These are phyloP conservation scores for Xylaria sp. DNA, from an alignment of 2,329 filamentous ascomycete species.

Conservation along the genomic window DNA sequence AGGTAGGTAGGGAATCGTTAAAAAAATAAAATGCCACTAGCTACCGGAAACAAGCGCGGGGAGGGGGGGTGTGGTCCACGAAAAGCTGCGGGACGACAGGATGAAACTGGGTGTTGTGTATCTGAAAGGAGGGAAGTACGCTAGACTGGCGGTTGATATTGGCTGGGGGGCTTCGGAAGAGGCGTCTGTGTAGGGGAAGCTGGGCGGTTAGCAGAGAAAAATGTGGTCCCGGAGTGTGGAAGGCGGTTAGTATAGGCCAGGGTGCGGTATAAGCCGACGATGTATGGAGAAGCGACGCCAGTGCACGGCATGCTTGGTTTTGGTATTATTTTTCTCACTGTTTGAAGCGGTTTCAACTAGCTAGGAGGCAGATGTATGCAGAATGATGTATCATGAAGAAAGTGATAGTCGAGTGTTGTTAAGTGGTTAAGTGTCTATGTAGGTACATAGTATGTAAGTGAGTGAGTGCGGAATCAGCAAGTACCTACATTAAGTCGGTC, in stretches of 20 bases:
- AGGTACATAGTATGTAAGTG: background rate
- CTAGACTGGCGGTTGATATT: conserved; percentile 45
- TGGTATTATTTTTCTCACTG: background rate
- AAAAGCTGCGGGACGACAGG: conserved; percentile 33
- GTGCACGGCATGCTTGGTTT: background rate
- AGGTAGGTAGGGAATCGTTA: no score
- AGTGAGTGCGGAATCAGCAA: background rate
- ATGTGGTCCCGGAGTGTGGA: conserved; percentile 13
- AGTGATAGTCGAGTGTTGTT: background rate
- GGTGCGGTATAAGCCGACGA: background rate
- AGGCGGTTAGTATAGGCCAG: conserved; percentile 17
- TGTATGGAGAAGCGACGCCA: background rate
- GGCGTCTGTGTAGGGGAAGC: conserved; percentile 44
- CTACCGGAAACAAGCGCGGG: conserved; percentile 27
- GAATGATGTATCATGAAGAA: background rate
- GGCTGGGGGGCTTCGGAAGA: conserved; percentile 38
- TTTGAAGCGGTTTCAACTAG: no score
- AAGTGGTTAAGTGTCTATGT: background rate
- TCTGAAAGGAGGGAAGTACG: conserved; percentile 41
- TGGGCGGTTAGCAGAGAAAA: conserved; percentile 39
- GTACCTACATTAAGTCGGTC: background rate
- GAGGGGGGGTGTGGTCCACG: background rate
- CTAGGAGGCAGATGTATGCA: no score
- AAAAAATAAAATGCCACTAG: conserved; percentile 31
- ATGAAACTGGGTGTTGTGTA: conserved; percentile 50